Evolutionary conservation across 345 rosid genomes (phyloP), one percentile per base, ranked within the genome.

Genomic region (Laguncularia racemosa): DNA sequence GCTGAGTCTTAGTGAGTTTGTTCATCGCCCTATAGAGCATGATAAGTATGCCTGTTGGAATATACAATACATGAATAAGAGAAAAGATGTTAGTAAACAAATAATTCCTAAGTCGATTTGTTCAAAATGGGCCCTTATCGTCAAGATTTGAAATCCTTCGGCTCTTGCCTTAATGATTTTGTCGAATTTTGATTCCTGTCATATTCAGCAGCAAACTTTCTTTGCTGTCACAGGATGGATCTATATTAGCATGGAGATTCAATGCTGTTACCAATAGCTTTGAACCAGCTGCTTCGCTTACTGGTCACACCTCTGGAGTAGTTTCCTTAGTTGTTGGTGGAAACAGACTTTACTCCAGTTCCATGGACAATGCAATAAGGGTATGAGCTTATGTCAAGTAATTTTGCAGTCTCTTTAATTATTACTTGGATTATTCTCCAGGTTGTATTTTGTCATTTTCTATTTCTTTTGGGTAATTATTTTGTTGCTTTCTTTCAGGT

Each of bases 251-350:
- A 2, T 95, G 97, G 95, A 95, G 81, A 71, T 95, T 72, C 76
- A 90, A 88, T 69, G 75, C 70, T 33, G 70, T 74, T 20, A 76
- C 91, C 16, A 76, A 69, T 61, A 65, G 69, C 69, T 90, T 95
- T 72, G 99, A 95, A 58, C 97, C 93, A 13, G 93, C 88, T 14
- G 95, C 86, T 2, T 84, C 93, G 59, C 78, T 90, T 44, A 59
- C 48, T 26, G 91, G 89, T 48, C 99, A 87, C 71, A 68, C 76
- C 14, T 67, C 68, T 63, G 80, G 84, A n/a, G 99, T 95, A 57
- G 79, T 88, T 67, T 84, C 97, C 13, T 71, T 95, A 67, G 84
- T 84, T 64, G 96, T 95, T 50, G 97, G 96, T 65, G 93, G 90
- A 18, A 95, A 88, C 68, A 73, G 88, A 61, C 88, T 95, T 15